These are phyloP conservation scores for Dorcoceras hygrometricum DNA, from an alignment of 257 asterid species.

Conservation along the genomic window DNA sequence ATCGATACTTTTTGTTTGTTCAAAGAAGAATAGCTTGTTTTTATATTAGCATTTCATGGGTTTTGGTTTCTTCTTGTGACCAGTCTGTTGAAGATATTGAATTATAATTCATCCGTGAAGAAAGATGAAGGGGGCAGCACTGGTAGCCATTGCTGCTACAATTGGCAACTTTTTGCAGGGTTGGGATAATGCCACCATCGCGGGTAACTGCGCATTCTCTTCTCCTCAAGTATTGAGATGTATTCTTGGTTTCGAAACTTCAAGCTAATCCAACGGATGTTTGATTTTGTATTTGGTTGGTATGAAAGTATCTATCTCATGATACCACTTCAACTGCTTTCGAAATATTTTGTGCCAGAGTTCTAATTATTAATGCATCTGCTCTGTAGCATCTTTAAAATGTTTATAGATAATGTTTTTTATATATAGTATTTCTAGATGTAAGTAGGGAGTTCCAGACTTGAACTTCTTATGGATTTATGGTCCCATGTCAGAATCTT, in stretches of 20 bases:
- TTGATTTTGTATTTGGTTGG: background rate
- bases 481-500: background rate
- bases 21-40: slow-evolving; percentile 11
- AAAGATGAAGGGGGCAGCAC: slow-evolving; percentile 71
- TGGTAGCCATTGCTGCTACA: slow-evolving; percentile 73
- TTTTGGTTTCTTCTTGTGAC: slow-evolving; percentile 13
- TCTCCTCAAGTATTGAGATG: background rate
- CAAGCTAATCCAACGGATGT: background rate
- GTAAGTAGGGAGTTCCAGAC: background rate
- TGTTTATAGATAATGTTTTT: background rate
- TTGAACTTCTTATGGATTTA: slow-evolving; percentile 3
- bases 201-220: slow-evolving; percentile 41
- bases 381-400: background rate
- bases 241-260: background rate
- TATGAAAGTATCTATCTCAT: background rate
- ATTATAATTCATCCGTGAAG: slow-evolving; percentile 17
- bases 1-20: background rate
- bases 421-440: background rate
- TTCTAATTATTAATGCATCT: background rate
- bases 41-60: slow-evolving; percentile 8
- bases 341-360: background rate
- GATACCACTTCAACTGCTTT: background rate
- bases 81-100: slow-evolving; percentile 29
- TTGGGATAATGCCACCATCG: slow-evolving; percentile 89
- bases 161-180: slow-evolving; percentile 83